Percentiles rank a stretch among this genome's conserved stretches.
These are phyloP conservation scores for Halenospora varia DNA, from an alignment of 495 filamentous ascomycete species.

Conservation along the genomic window DNA sequence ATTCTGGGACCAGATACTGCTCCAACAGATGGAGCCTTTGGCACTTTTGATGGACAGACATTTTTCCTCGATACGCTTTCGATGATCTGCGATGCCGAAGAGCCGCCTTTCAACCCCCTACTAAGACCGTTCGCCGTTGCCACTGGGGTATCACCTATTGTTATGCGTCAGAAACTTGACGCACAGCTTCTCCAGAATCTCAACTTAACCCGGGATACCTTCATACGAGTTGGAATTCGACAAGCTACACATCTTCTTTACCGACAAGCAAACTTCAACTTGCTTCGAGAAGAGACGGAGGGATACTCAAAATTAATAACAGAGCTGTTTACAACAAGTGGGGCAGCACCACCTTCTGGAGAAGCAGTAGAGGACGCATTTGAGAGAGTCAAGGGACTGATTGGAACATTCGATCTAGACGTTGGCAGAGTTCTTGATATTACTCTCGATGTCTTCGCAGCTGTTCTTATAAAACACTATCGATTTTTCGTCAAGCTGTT, in stretches of 20 bases:
- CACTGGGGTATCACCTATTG: constrained; percentile 62
- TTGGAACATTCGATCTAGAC: constrained; percentile 90
- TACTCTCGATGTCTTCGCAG: constrained; percentile 82
- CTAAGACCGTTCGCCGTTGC: constrained; percentile 59
- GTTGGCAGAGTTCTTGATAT: constrained; percentile 93
- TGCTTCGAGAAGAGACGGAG: constrained; percentile 92
- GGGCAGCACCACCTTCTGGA: constrained; percentile 53
- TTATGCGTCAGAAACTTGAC: constrained; percentile 84
- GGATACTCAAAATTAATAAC: constrained; percentile 87
- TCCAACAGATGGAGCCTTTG: constrained; percentile 33
- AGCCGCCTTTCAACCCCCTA: constrained; percentile 29
- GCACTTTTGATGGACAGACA: constrained; percentile 55
- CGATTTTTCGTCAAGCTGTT: constrained; percentile 92
- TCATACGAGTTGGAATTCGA: constrained; percentile 75
- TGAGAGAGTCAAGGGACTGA: constrained; percentile 81
- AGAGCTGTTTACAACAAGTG: constrained; percentile 79
- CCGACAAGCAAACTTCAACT: constrained; percentile 92
- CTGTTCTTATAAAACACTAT: constrained; percentile 76
- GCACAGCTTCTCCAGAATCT: constrained; percentile 65
- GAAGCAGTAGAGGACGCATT: constrained; percentile 62
- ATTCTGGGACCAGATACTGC: constrained; percentile 58
- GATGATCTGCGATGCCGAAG: constrained; percentile 67
- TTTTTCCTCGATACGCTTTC: constrained; percentile 81
- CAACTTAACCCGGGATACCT: constrained; percentile 77
- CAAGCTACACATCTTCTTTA: constrained; percentile 91